Base-by-base conservation (phyloP, 805 yeast genomes). In the Helenozyma rhizophorensis region DNA sequence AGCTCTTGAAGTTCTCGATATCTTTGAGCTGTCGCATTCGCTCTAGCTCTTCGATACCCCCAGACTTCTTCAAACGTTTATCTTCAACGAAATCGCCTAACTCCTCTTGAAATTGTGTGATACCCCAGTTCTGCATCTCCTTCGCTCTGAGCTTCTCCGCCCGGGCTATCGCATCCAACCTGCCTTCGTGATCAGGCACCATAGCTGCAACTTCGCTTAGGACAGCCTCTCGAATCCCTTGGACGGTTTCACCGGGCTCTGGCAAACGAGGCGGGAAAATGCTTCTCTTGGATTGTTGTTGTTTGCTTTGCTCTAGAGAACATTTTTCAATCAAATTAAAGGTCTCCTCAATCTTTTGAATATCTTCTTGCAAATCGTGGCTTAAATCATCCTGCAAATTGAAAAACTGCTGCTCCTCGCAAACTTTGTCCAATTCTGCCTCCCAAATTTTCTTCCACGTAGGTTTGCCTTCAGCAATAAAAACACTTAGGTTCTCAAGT, bases 401-500 rank as follows among this genome's bases (percentile, higher is more conserved):
- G 60, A 89, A 78, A 55, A 87, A 87, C 45, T 90, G 94, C 56
- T 93, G 97, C 51, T 89, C 97, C 50, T 87, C 95, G 43, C 95
- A 83, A 10, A 93, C 90, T 23, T 81, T 80, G 40, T 87, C 93
- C 35, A 93, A 70, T 52, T 88, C 96, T 4, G 80, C 65, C 53
- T 89, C 96, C 97, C 98, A 90, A 7, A 86, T 80, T 45, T 76
- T 76, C 52, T 85, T 84, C 96, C 97, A 88, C 21, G 76, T 78
- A 6, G 88, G 80, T 43, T 83, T 83, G 51, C 88, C 97, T 4
- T 66, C 64, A 1, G 58, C 49, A 24, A 93, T 80, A 49, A 76
- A 87, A 4, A 60, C 60, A n/a, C 72, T 68, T 71, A 88, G 72
- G 2, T 57, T 57, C 1, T 56, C 56, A 26, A 90, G 65, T 12